Base-by-base conservation (phyloP, 1,284 basidiomycete species). In the Ustilago cynodontis region DNA sequence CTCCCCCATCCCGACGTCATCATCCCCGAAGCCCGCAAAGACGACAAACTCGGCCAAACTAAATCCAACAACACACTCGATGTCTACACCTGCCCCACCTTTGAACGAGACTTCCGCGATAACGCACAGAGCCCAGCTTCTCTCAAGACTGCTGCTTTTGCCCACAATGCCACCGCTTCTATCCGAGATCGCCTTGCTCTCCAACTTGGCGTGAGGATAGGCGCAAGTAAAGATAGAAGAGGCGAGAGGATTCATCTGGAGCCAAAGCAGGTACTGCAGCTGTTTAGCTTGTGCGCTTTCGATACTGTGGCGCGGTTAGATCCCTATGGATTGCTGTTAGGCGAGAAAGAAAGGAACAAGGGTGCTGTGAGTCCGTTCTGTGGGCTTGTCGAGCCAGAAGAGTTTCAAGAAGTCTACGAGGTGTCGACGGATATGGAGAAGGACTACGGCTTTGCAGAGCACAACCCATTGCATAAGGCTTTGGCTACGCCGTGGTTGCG, bases 41-140 rank as follows among this genome's bases (percentile, higher is more conserved):
- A 51, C 7, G 73, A 71, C 51, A 70, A 69, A n/a, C 62, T 63
- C 26, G 66, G 65, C 22, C 63, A 71, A 43, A 26, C 39, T 20
- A 45, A 43, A 14, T 68, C 65, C 59, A 77, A 77, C 56, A 77
- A 77, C 43, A 77, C 74, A 20, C 69, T 77, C 33, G 74, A 77
- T 45, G 74, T 77, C 56, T 72, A 77, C 59, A 77, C 74, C 2
- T 77, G 74, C 29, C 39, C 54, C 2, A 61, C 64, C 3, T 77
- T 77, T 41, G 74, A 77, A 24, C 58, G 54, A 14, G 52, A 59
- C 14, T 59, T 58, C 13, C 68, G 74, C 29, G 65, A 71, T 61
- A 72, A 71, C 29, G 69, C 69, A 3, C 64, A 62, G 33, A 68
- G 61, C 26, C 68, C 58, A 1, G 59, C 60, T 1, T 53, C 68